Conservation (phyloP, 257 asterid species). For the Nicotiana obtusifolia region DNA sequence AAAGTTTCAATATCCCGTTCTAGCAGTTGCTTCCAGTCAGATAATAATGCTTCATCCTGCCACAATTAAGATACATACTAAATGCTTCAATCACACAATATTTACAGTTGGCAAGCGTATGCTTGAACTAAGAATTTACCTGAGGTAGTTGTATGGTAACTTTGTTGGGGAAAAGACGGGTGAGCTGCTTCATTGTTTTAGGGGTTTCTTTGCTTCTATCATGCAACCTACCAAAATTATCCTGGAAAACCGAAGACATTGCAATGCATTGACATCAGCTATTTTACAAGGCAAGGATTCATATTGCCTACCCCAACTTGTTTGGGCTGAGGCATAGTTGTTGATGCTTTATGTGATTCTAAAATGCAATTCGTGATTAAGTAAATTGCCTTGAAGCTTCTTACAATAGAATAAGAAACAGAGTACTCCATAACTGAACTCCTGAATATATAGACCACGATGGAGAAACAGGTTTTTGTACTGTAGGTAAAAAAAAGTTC, state of each 20-base stretch:
- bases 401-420: not conserved
- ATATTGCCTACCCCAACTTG: too few species aligned
- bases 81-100: constrained; percentile 6
- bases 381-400: not conserved
- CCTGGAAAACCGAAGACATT: constrained; percentile 33
- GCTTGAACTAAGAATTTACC: constrained; percentile 35
- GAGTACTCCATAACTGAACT: not conserved
- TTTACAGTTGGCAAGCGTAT: not conserved
- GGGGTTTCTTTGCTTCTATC: constrained; percentile 84
- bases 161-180: constrained; percentile 89
- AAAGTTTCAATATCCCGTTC: constrained; percentile 81
- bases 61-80: constrained; percentile 8
- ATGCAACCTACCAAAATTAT: constrained; percentile 66
- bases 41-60: constrained; percentile 70
- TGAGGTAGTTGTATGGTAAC: constrained; percentile 84
- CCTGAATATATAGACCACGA: not conserved
- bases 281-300: not conserved
- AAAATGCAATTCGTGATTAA: not conserved
- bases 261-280: not conserved
- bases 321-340: too few species aligned
- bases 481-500: not conserved
- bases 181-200: constrained; percentile 74
- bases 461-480: not conserved
- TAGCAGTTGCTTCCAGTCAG: constrained; percentile 82
- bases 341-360: not conserved